Conservation (phyloP, 441 rosid genomes). For the Breynia disticha region DNA sequence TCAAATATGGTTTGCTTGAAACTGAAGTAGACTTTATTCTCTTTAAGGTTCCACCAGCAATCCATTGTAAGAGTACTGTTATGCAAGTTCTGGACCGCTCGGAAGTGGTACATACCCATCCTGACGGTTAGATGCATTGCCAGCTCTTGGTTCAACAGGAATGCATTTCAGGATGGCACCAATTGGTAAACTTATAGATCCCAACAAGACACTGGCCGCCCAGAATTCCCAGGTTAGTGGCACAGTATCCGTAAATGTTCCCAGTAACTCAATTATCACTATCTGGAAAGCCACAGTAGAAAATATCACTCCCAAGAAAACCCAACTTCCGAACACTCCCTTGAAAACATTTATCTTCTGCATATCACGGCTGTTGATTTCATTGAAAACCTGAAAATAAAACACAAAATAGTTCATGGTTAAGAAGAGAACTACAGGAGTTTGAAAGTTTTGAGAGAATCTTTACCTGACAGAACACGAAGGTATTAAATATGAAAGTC, state of each 20-base stretch:
- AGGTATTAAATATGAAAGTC: constrained; percentile 42
- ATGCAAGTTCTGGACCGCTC: constrained; percentile 48
- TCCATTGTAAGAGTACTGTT: constrained; percentile 15
- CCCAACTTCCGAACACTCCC: constrained; percentile 26
- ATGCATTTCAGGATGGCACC: constrained; percentile 51
- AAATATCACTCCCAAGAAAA: constrained; percentile 28
- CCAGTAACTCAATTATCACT: constrained; percentile 38
- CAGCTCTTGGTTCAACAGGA: constrained; percentile 21
- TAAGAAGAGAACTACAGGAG: not conserved
- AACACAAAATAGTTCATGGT: no score
- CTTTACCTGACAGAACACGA: constrained; percentile 45
- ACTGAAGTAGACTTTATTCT: no score
- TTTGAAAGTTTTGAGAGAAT: not conserved
- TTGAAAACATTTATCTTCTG: constrained; percentile 42
- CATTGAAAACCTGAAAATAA: constrained; percentile 42
- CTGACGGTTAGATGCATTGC: constrained; percentile 13
- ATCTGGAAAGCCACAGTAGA: constrained; percentile 32
- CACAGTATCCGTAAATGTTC: constrained; percentile 34
- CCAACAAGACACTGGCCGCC: constrained; percentile 28
- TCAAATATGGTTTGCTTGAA: no score
- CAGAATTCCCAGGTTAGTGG: constrained; percentile 37
- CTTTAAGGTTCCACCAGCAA: no score
- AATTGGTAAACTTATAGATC: constrained; percentile 44
- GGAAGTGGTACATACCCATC: constrained; percentile 55
- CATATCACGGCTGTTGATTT: constrained; percentile 39